phyloP scores from a whole-genome alignment of 2,329 filamentous ascomycete species.

The Pseudogymnoascus sp. region DNA sequence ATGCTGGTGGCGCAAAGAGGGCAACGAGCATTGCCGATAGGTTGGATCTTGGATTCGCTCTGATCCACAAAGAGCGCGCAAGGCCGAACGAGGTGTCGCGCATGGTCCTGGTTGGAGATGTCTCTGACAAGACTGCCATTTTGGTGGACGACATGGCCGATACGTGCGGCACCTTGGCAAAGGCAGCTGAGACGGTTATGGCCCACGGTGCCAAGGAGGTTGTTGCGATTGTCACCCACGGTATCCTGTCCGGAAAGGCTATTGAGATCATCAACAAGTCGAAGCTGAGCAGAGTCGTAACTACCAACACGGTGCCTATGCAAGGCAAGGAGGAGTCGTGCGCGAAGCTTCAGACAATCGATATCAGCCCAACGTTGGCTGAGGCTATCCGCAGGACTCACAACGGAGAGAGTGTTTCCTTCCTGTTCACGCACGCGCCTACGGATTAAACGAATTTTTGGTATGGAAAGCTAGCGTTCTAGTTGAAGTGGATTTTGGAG shows the following conservation, averaged over 20 bases:
- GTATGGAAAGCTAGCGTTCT: not conserved
- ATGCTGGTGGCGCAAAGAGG: constrained; percentile 91
- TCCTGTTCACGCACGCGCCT: constrained; percentile 60
- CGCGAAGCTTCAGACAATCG: constrained; percentile 78
- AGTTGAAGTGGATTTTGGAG: not conserved
- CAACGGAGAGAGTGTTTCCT: constrained; percentile 60
- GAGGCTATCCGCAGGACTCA: constrained; percentile 62
- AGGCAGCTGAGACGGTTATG: constrained; percentile 83
- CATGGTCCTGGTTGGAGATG: constrained; percentile 94
- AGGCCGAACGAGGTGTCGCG: constrained; percentile 84
- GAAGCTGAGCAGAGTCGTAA: constrained; percentile 68
- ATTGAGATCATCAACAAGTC: constrained; percentile 74
- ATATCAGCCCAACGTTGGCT: constrained; percentile 78
- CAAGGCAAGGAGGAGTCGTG: constrained; percentile 73
- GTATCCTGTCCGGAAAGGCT: constrained; percentile 80
- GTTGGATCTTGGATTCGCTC: constrained; percentile 80
- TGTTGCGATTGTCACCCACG: constrained; percentile 91
- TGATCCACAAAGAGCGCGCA: constrained; percentile 94
- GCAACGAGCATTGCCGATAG: constrained; percentile 90
- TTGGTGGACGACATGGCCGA: constrained; percentile 98
- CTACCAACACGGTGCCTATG: constrained; percentile 82
- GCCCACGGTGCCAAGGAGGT: constrained; percentile 80
- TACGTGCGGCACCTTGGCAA: constrained; percentile 80
- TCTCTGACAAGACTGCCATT: constrained; percentile 84
- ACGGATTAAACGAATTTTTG: constrained; percentile 30